Evolutionary conservation across 169 alveolate species (phyloP).

Genomic region (Cryptosporidium ubiquitum): DNA sequence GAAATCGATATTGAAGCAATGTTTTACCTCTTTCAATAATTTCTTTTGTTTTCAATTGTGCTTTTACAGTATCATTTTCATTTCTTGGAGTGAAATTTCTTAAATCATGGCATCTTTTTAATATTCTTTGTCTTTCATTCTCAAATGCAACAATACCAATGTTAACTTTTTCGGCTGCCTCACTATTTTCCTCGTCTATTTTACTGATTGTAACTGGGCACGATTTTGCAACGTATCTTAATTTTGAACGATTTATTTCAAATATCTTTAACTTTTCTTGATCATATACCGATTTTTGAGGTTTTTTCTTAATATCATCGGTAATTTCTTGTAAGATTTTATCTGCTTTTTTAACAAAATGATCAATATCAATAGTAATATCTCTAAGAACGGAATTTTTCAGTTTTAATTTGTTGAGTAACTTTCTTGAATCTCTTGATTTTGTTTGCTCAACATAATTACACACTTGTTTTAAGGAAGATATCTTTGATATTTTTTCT

Average conservation of each 20-base stretch:
- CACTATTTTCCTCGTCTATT: conserved; percentile 46
- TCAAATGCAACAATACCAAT: conserved; percentile 67
- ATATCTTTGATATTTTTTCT: conserved; percentile 45
- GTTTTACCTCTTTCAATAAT: conserved; percentile 68
- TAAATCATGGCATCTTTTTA: conserved; percentile 56
- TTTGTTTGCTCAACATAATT: conserved; percentile 41
- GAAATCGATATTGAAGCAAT: conserved; percentile 69
- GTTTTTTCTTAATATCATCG: conserved; percentile 26
- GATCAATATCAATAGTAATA: conserved; percentile 39
- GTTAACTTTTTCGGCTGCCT: conserved; percentile 58
- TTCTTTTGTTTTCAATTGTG: conserved; percentile 60
- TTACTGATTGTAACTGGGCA: conserved; percentile 46
- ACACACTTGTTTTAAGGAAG: conserved; percentile 50
- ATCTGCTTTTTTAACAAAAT: conserved; percentile 31
- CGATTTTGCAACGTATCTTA: conserved; percentile 47
- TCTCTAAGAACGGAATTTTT: conserved; percentile 47
- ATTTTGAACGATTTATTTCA: conserved; percentile 54
- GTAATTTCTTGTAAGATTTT: conserved; percentile 32
- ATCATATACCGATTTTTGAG: background rate
- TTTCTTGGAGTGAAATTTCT: conserved; percentile 56
- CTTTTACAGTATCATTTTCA: conserved; percentile 44
- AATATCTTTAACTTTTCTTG: conserved; percentile 25
- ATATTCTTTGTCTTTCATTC: conserved; percentile 69
- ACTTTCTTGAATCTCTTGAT: conserved; percentile 59
- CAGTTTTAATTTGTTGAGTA: conserved; percentile 38